Conservation (phyloP, 176 grass and related monocot genomes). For the Areca catechu region DNA sequence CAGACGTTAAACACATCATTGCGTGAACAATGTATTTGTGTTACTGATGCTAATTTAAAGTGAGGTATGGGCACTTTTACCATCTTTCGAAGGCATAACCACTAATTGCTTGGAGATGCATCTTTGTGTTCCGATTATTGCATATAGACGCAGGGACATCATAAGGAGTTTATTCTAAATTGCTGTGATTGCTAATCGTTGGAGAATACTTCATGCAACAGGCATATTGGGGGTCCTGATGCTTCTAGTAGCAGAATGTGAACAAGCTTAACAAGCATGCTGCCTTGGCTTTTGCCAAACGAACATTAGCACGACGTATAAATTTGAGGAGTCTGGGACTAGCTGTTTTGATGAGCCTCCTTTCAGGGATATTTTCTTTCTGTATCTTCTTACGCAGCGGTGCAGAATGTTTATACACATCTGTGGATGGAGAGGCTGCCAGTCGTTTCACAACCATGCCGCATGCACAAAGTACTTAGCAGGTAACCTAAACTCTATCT, state of each 20-base stretch:
- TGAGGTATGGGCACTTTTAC: too few relatives aligned
- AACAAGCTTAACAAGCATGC: slow-evolving; percentile 42
- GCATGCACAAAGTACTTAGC: neutral
- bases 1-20: too few relatives aligned
- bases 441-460: neutral
- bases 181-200: too few relatives aligned
- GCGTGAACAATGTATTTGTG: too few relatives aligned
- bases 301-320: slow-evolving; percentile 34
- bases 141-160: too few relatives aligned
- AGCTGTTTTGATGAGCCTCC: slow-evolving; percentile 44
- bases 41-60: too few relatives aligned
- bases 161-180: too few relatives aligned
- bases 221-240: slow-evolving; percentile 41
- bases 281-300: slow-evolving; percentile 48
- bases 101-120: too few relatives aligned
- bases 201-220: slow-evolving; percentile 15
- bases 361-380: slow-evolving; percentile 58
- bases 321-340: slow-evolving; percentile 34
- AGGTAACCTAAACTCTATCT: neutral
- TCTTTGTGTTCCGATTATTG: too few relatives aligned
- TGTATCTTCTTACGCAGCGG: slow-evolving; percentile 35
- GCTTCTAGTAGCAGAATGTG: slow-evolving; percentile 41
- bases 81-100: too few relatives aligned
- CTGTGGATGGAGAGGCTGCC: slow-evolving; percentile 19
- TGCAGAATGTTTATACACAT: slow-evolving; percentile 15